A percentile compares a stretch with the other conserved stretches of the same genome.
Conservation (phyloP, 805 yeast species). For the Candida xyloterini region DNA sequence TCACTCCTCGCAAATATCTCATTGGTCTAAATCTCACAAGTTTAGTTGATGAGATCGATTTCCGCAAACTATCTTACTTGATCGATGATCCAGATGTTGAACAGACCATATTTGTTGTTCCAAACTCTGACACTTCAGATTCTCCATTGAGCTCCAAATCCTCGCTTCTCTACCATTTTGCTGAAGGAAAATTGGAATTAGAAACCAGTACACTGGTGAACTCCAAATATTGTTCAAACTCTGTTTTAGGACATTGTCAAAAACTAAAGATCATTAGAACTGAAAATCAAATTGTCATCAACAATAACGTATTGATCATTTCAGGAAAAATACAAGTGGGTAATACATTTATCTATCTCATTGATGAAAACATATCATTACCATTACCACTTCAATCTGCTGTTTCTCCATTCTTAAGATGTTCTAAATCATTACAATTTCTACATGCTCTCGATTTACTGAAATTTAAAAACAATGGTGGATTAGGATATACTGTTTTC, state of each 20-base stretch:
- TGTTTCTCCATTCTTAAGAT: constrained; percentile 58
- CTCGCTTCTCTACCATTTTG: constrained; percentile 62
- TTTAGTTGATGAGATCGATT: constrained; percentile 67
- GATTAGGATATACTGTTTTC: constrained; percentile 67
- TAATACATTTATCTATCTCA: constrained; percentile 61
- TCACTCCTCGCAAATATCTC: constrained; percentile 56
- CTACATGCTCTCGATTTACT: constrained; percentile 51
- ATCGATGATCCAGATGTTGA: constrained; percentile 50
- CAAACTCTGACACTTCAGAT: constrained; percentile 37
- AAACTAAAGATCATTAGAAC: constrained; percentile 44
- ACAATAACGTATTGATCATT: constrained; percentile 52
- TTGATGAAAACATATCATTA: constrained; percentile 55
- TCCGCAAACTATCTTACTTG: constrained; percentile 53
- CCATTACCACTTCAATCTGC: constrained; percentile 67
- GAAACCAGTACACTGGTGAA: constrained; percentile 39
- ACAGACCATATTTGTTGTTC: constrained; percentile 61
- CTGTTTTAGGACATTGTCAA: constrained; percentile 67
- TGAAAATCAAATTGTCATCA: constrained; percentile 39
- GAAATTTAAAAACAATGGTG: constrained; percentile 44
- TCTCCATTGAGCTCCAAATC: constrained; percentile 23
- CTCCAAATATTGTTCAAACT: constrained; percentile 48
- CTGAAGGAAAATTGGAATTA: constrained; percentile 41
- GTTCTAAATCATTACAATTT: constrained; percentile 62
- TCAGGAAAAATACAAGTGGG: constrained; percentile 50
- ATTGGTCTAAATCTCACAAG: constrained; percentile 56